A percentile compares a stretch with the other conserved stretches of the same genome.
Conservation (phyloP, 2,329 filamentous ascomycete genomes). For the Fusarium xylarioides region DNA sequence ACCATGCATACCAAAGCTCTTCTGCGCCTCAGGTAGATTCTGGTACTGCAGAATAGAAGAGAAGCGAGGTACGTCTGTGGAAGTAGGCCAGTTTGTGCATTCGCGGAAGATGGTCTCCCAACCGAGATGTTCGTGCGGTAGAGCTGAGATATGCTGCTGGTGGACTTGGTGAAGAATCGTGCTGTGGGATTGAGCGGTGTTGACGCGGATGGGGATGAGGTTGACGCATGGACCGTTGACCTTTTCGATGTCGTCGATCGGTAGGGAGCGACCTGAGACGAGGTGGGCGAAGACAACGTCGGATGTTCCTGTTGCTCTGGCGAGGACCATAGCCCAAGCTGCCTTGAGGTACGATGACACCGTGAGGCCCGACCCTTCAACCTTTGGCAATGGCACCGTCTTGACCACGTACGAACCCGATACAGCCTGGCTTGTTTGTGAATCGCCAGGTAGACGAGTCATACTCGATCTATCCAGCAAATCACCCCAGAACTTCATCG, state of each 20-base stretch:
- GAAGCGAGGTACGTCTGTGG: neutral
- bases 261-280: neutral
- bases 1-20: neutral
- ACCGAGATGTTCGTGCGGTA: neutral
- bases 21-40: neutral
- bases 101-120: neutral
- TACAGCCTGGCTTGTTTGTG: accelerated
- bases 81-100: neutral
- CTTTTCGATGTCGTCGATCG: neutral
- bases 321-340: neutral
- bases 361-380: neutral
- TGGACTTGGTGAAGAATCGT: neutral
- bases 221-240: neutral
- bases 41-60: neutral
- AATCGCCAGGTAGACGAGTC: accelerated
- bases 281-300: neutral
- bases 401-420: neutral
- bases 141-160: neutral
- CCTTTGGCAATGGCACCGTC: neutral
- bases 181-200: neutral
- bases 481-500: neutral
- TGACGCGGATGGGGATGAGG: neutral
- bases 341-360: neutral
- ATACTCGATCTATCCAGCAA: neutral
- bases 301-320: neutral